phyloP scores from a whole-genome alignment of 345 rosid genomes.

The Pugionium cornutum region DNA sequence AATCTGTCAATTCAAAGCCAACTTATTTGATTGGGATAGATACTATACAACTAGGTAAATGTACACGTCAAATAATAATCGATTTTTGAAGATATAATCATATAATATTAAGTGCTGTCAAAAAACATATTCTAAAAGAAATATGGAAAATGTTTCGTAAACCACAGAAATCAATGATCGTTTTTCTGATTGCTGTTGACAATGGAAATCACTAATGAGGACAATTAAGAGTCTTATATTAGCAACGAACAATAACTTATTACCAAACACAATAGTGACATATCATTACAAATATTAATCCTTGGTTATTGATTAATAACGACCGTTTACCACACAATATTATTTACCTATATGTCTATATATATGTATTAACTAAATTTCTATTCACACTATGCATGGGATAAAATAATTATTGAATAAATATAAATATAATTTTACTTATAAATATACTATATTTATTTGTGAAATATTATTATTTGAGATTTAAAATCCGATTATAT shows the following conservation, averaged over 20 bases:
- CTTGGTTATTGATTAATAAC: neutral
- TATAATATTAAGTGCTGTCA: too few relatives aligned
- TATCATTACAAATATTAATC: neutral
- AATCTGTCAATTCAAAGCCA: constrained; percentile 36
- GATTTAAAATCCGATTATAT: too few relatives aligned
- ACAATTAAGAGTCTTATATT: neutral
- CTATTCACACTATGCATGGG: too few relatives aligned
- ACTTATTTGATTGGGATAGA: constrained; percentile 42
- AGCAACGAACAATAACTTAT: neutral
- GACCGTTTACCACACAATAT: neutral
- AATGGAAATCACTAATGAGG: constrained; percentile 12
- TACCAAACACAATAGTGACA: neutral
- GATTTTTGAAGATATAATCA: neutral
- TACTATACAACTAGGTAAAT: constrained; percentile 33
- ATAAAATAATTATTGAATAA: too few relatives aligned
- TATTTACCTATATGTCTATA: neutral
- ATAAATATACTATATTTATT: too few relatives aligned
- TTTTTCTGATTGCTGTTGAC: constrained; percentile 7
- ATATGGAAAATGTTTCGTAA: too few relatives aligned
- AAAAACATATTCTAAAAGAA: too few relatives aligned
- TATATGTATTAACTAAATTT: too few relatives aligned
- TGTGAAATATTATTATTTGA: too few relatives aligned
- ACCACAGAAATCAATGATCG: neutral
- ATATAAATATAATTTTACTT: too few relatives aligned
- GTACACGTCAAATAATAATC: neutral